Evolutionary conservation across 768 basidiomycete genomes (phyloP).

Genomic region (Leccinum barrowsii): DNA sequence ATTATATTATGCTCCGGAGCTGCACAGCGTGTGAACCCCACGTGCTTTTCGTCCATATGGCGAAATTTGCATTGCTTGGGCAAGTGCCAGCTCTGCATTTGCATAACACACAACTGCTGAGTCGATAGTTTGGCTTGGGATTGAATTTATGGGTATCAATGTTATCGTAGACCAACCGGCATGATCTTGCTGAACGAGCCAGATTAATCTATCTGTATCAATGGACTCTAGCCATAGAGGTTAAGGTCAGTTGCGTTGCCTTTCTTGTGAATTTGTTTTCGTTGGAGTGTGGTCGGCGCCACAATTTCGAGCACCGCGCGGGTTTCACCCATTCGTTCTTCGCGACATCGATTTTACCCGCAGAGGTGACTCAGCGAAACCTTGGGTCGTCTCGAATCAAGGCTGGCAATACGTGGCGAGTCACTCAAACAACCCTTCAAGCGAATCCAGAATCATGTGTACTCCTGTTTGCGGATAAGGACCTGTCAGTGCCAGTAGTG

Average conservation of each 20-base stretch:
- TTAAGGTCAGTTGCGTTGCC: background rate
- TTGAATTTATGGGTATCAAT: too few species aligned
- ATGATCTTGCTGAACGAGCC: too few species aligned
- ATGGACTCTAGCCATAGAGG: too few species aligned
- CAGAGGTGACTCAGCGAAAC: background rate
- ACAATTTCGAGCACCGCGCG: background rate
- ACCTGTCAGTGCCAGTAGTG: background rate
- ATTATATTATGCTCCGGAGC: too few species aligned
- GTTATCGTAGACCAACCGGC: too few species aligned
- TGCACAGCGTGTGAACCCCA: too few species aligned
- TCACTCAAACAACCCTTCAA: background rate
- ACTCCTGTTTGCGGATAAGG: background rate
- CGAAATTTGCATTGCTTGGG: too few species aligned
- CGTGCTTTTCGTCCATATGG: too few species aligned
- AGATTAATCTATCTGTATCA: too few species aligned
- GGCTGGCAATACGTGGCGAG: background rate
- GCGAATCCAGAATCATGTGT: background rate
- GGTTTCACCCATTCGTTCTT: background rate
- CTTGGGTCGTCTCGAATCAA: background rate
- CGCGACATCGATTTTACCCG: background rate
- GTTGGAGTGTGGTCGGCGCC: background rate
- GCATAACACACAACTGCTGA: too few species aligned
- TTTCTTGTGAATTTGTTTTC: background rate
- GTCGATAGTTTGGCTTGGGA: too few species aligned
- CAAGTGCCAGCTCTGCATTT: too few species aligned